Evolutionary conservation across 345 rosid species (phyloP).

Genomic region (Citrus sinensis): DVS_A1.0 CM039167.1:16150001-16150500

Average conservation of each 20-base stretch:
- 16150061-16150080: neutral
- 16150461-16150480: neutral
- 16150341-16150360: slow-evolving; percentile 48
- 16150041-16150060: neutral
- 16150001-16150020: neutral
- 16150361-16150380: slow-evolving; percentile 65
- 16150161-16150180: neutral
- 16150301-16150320: slow-evolving; percentile 63
- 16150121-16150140: neutral
- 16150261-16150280: neutral
- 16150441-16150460: neutral
- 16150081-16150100: neutral
- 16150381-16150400: slow-evolving; percentile 84
- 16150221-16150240: neutral
- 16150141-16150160: neutral
- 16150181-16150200: neutral
- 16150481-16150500: neutral
- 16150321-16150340: slow-evolving; percentile 72
- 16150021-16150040: neutral
- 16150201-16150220: neutral
- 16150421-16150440: neutral
- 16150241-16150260: neutral
- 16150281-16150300: slow-evolving; percentile 30
- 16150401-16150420: slow-evolving; percentile 48
- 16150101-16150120: neutral